phyloP scores from a whole-genome alignment of 163 green algal species.

The Chlorella variabilis region DNA sequence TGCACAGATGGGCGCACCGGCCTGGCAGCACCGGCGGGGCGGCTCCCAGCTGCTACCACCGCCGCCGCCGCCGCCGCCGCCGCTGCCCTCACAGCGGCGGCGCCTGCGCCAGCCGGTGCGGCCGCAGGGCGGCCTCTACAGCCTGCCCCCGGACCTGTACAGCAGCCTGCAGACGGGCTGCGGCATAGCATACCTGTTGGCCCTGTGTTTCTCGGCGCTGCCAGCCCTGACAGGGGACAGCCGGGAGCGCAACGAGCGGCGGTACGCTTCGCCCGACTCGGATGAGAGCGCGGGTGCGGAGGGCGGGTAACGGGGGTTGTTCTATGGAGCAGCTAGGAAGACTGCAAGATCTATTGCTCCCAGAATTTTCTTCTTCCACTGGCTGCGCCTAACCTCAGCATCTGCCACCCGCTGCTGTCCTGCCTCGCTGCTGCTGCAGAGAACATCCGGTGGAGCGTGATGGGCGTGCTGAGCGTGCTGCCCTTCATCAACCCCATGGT shows the following conservation, averaged over 20 bases:
- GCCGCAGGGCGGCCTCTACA: not conserved
- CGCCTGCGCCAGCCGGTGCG: not conserved
- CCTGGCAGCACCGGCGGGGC: not conserved
- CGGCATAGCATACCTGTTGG: conserved; percentile 23
- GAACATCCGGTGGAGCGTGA: conserved; percentile 63
- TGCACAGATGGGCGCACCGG: not conserved
- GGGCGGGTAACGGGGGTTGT: not conserved
- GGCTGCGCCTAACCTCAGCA: too few relatives aligned
- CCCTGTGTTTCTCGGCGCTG: conserved; percentile 33
- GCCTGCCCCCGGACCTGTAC: conserved; percentile 8
- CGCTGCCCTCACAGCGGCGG: too few relatives aligned
- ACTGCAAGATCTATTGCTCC: too few relatives aligned
- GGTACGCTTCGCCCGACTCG: conserved; percentile 3
- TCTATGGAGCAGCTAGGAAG: too few relatives aligned
- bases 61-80: not conserved
- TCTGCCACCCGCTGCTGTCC: too few relatives aligned
- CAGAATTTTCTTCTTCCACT: too few relatives aligned
- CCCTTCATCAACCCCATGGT: conserved; percentile 67
- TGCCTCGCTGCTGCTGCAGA: conserved; percentile 31
- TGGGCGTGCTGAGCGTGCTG: conserved; percentile 58
- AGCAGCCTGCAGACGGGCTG: conserved; percentile 36
- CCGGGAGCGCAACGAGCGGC: conserved; percentile 31
- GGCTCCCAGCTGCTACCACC: not conserved
- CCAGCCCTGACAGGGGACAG: conserved; percentile 46
- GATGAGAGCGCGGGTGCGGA: conserved; percentile 19